phyloP scores from a whole-genome alignment of 2,329 filamentous ascomycete species.

The Taxawa tesnikishii region DNA sequence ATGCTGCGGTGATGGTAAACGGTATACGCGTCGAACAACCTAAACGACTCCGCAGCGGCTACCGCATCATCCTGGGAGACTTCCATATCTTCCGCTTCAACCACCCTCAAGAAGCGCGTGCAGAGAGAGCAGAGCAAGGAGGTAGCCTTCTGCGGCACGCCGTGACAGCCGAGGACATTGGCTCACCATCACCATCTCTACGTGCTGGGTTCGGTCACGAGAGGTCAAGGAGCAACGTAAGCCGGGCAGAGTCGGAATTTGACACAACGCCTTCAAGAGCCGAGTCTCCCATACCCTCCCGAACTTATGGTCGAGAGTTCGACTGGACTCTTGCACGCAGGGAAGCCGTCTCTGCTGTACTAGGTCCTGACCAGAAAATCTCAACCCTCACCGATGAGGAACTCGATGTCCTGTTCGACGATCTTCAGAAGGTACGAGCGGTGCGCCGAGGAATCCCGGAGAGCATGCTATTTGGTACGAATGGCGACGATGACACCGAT shows the following conservation, averaged over 20 bases:
- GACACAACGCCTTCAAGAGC: slow-evolving; percentile 60
- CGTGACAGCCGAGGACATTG: slow-evolving; percentile 50
- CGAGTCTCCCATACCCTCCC: slow-evolving; percentile 59
- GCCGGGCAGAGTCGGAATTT: slow-evolving; percentile 66
- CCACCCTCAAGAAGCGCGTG: slow-evolving; percentile 88
- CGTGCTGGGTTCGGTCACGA: slow-evolving; percentile 60
- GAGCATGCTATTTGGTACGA: slow-evolving; percentile 39
- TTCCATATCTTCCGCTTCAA: slow-evolving; percentile 99
- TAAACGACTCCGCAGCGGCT: slow-evolving; percentile 78
- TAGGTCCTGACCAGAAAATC: slow-evolving; percentile 87
- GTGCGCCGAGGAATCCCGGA: slow-evolving; percentile 60
- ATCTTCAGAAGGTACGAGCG: slow-evolving; percentile 79
- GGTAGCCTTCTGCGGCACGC: slow-evolving; percentile 75
- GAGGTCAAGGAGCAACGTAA: slow-evolving; percentile 50
- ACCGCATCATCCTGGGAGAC: slow-evolving; percentile 88
- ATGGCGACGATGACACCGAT: slow-evolving; percentile 68
- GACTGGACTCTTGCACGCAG: slow-evolving; percentile 91
- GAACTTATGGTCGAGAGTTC: slow-evolving; percentile 59
- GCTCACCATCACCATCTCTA: slow-evolving; percentile 46
- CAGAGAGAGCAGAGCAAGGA: slow-evolving; percentile 73
- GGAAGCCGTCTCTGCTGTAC: slow-evolving; percentile 82
- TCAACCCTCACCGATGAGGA: slow-evolving; percentile 86
- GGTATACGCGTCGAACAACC: slow-evolving; percentile 80
- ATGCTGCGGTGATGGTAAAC: slow-evolving; percentile 97
- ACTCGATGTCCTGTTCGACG: slow-evolving; percentile 83